Evolutionary conservation across 495 filamentous ascomycete species (phyloP).

Genomic region (Penicillium longicatenatum): DNA sequence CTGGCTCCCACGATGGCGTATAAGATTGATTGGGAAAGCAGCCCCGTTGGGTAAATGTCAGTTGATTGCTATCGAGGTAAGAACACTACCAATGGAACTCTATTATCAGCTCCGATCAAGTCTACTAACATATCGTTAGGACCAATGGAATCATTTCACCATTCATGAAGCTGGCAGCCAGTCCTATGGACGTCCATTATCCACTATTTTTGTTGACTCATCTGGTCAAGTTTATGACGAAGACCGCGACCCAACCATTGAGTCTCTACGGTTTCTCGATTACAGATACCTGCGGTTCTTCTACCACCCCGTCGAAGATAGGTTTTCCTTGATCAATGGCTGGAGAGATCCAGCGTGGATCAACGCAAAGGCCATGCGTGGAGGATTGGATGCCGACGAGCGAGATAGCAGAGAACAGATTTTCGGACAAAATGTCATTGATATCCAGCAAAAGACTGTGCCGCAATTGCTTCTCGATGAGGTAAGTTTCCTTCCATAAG

Average conservation of each 20-base stretch:
- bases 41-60: conserved; percentile 69
- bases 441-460: conserved; percentile 85
- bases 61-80: conserved; percentile 89
- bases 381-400: conserved; percentile 88
- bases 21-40: conserved; percentile 70
- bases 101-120: conserved; percentile 1
- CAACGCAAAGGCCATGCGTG: conserved; percentile 70
- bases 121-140: conserved; percentile 44
- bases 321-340: conserved; percentile 77
- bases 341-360: conserved; percentile 96
- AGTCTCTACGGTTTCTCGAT: conserved; percentile 71
- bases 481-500: conserved; percentile 42
- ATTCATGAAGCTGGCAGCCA: conserved; percentile 66
- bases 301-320: conserved; percentile 85
- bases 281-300: conserved; percentile 94
- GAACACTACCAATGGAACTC: conserved; percentile 24
- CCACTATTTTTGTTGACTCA: conserved; percentile 78
- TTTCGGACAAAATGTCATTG: conserved; percentile 86
- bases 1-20: conserved; percentile 88
- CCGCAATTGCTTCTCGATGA: conserved; percentile 87
- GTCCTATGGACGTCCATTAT: conserved; percentile 77
- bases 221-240: conserved; percentile 66
- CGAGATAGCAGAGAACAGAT: conserved; percentile 79
- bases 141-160: conserved; percentile 92
- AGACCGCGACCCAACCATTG: conserved; percentile 79